A percentile compares a stretch with the other conserved stretches of the same genome.
Evolutionary conservation across 257 asterid species (phyloP).

Genomic region (Solanum habrochaites): DNA sequence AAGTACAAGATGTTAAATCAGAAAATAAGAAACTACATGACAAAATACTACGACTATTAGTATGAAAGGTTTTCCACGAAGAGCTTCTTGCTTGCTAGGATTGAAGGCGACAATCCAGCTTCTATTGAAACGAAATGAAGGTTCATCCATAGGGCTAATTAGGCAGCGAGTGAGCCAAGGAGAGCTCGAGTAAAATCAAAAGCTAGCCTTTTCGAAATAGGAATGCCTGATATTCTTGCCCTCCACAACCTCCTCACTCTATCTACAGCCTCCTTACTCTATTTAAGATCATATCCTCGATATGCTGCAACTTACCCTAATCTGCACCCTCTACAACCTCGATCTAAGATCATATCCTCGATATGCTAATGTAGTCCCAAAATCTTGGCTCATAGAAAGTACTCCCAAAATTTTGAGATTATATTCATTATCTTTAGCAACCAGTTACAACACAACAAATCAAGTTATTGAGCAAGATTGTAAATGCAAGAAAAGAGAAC

Average conservation of each 20-base stretch:
- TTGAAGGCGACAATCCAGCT: neutral
- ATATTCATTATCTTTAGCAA: neutral
- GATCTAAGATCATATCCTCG: neutral
- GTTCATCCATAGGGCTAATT: neutral
- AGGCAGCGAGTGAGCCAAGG: neutral
- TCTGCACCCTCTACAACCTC: too few relatives aligned
- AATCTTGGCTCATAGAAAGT: neutral
- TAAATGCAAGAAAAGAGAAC: neutral
- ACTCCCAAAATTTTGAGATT: neutral
- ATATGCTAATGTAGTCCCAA: neutral
- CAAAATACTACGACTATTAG: neutral
- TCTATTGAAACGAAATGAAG: neutral
- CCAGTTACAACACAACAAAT: neutral
- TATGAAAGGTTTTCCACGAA: neutral
- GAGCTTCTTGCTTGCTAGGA: neutral
- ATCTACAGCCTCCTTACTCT: neutral
- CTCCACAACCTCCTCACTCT: neutral
- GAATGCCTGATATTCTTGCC: neutral
- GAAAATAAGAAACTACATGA: neutral
- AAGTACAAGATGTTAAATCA: neutral
- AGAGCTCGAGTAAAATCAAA: neutral
- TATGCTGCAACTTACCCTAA: too few relatives aligned
- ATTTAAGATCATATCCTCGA: too few relatives aligned
- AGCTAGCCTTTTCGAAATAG: neutral
- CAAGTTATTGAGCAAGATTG: neutral